Percentiles rank a stretch among this genome's conserved stretches.
Conservation (phyloP, 164 flowering plant species). For the Santalum album region DNA sequence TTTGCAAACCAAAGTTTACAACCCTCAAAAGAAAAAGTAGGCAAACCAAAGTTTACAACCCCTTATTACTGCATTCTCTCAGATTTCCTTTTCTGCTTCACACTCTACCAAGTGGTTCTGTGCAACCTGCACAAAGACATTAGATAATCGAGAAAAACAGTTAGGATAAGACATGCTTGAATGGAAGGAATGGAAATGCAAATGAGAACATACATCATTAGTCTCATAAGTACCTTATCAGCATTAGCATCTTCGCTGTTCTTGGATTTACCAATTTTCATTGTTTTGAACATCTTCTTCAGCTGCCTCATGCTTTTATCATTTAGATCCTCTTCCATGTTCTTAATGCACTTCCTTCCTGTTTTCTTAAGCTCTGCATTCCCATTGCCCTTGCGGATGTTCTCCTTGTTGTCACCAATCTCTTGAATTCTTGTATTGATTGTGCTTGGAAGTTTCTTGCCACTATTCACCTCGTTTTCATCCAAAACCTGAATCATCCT, state of each 20-base stretch:
- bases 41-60: too few species aligned
- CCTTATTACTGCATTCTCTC: too few species aligned
- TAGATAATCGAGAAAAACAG: too few species aligned
- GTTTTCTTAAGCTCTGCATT: neutral
- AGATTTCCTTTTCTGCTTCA: too few species aligned
- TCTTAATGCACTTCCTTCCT: neutral
- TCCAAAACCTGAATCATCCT: neutral
- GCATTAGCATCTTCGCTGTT: neutral
- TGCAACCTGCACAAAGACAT: too few species aligned
- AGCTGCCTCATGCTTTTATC: slow-evolving; percentile 32
- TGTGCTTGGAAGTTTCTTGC: neutral
- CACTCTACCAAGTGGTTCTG: too few species aligned
- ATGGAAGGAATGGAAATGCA: too few species aligned
- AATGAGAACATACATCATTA: too few species aligned
- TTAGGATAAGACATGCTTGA: too few species aligned
- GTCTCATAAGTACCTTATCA: too few species aligned
- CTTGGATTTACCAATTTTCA: slow-evolving; percentile 7
- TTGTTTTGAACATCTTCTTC: slow-evolving; percentile 25
- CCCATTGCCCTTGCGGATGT: slow-evolving; percentile 12
- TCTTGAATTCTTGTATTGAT: slow-evolving; percentile 8
- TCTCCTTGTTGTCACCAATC: slow-evolving; percentile 25
- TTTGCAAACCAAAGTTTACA: too few species aligned
- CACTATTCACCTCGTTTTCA: neutral
- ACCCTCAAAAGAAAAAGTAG: too few species aligned
- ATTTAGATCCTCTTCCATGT: neutral